phyloP scores from a whole-genome alignment of 2,329 filamentous ascomycete species.

The Neonectria faginata region DNA sequence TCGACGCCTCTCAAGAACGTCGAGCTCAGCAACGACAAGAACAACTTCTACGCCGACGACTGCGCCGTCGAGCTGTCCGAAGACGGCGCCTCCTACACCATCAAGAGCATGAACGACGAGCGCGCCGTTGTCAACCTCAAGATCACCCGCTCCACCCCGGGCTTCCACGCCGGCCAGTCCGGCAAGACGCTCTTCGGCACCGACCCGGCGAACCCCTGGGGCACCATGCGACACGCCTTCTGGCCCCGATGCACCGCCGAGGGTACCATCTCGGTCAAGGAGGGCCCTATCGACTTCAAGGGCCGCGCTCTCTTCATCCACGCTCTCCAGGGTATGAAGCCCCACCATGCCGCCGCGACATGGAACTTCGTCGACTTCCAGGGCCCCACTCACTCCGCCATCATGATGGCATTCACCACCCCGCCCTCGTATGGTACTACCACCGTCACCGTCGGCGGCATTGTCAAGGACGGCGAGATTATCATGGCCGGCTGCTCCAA shows the following conservation, averaged over 20 bases:
- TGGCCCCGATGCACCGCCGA: conserved; percentile 89
- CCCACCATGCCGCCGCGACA: conserved; percentile 89
- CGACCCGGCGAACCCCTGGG: conserved; percentile 88
- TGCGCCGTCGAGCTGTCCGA: conserved; percentile 87
- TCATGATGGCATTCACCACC: conserved; percentile 97
- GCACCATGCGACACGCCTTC: conserved; percentile 90
- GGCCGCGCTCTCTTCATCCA: conserved; percentile 84
- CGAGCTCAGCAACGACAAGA: conserved; percentile 86
- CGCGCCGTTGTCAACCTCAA: conserved; percentile 87
- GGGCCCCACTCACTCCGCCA: conserved; percentile 83
- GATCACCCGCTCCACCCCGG: conserved; percentile 79
- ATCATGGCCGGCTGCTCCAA: conserved; percentile 76
- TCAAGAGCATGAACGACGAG: conserved; percentile 90
- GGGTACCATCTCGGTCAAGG: conserved; percentile 85
- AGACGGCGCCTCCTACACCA: conserved; percentile 83
- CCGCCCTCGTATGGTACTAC: conserved; percentile 93
- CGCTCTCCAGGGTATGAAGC: conserved; percentile 98
- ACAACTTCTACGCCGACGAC: conserved; percentile 86
- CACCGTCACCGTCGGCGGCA: conserved; percentile 82
- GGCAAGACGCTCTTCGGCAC: conserved; percentile 89
- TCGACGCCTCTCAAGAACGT: conserved; percentile 82
- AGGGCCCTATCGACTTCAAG: conserved; percentile 83
- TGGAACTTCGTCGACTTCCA: conserved; percentile 98
- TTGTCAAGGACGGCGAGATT: conserved; percentile 85
- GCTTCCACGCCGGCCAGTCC: conserved; percentile 86